Evolutionary conservation across 305 asterid species (phyloP).

Genomic region (Striga hermonthica): DNA sequence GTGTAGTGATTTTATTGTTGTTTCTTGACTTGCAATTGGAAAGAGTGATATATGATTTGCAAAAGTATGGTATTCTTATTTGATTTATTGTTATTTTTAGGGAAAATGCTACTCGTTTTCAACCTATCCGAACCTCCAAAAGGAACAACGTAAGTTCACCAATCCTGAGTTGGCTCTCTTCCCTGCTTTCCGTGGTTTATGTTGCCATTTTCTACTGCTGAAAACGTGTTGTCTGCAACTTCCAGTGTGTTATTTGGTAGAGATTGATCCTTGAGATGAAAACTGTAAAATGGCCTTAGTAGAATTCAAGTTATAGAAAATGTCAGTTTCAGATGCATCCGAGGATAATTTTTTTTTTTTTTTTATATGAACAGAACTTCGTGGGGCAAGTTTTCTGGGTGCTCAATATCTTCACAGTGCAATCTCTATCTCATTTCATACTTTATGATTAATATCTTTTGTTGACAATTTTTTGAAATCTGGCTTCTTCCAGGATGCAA

Average conservation of each 20-base stretch:
- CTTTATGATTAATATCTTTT: too few relatives aligned
- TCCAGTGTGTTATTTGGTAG: constrained; percentile 3
- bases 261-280: constrained; percentile 24
- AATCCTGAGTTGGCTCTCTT: constrained; percentile 18
- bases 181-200: constrained; percentile 15
- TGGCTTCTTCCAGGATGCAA: too few relatives aligned
- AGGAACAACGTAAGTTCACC: constrained; percentile 38
- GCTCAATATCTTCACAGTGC: too few relatives aligned
- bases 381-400: too few relatives aligned
- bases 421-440: too few relatives aligned
- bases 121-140: constrained; percentile 32
- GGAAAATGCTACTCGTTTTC: constrained; percentile 28
- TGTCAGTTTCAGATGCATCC: neutral
- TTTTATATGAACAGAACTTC: too few relatives aligned
- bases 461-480: too few relatives aligned
- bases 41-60: constrained; percentile 11
- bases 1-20: constrained; percentile 23
- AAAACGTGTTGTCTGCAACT: constrained; percentile 25
- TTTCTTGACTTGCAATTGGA: neutral
- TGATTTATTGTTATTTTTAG: constrained; percentile 32
- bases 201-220: constrained; percentile 19
- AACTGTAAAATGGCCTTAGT: constrained; percentile 21
- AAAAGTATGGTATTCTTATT: constrained; percentile 25
- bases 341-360: too few relatives aligned
- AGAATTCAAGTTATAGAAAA: constrained; percentile 19